Percentiles rank a stretch among this genome's conserved stretches.
phyloP scores from a whole-genome alignment of 495 filamentous ascomycete genomes.

The Annulohypoxylon nitens region DNA sequence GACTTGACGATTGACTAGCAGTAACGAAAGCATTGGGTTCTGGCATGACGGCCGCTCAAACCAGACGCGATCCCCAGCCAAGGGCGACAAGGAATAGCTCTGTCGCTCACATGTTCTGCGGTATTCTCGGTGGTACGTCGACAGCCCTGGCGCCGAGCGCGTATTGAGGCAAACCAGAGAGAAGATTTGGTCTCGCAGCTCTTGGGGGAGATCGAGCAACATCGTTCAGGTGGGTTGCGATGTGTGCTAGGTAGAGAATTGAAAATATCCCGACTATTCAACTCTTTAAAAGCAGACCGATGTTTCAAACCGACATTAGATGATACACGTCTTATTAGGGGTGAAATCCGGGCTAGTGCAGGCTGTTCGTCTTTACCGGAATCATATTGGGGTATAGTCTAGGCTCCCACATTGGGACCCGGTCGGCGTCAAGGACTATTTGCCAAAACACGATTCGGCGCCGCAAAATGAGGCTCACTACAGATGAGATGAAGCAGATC shows the following conservation, averaged over 20 bases:
- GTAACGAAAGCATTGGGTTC: neutral
- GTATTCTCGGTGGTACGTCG: slow-evolving; percentile 7
- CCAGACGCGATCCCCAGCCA: slow-evolving; percentile 12
- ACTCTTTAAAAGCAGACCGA: neutral
- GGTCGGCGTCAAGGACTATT: slow-evolving; percentile 1
- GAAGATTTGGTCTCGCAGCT: slow-evolving; percentile 11
- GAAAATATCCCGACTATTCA: neutral
- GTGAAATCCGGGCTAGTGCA: neutral
- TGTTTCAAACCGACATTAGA: neutral
- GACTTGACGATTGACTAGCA: neutral
- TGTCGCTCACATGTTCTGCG: slow-evolving; percentile 2
- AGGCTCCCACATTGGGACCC: slow-evolving; percentile 5
- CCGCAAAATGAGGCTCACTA: neutral
- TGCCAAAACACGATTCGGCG: neutral
- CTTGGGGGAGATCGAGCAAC: slow-evolving; percentile 10
- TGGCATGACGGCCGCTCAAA: slow-evolving; percentile 3
- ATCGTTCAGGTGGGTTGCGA: neutral
- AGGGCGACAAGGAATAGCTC: neutral
- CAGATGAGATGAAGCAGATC: neutral
- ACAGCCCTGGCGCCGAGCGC: neutral
- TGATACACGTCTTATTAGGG: slow-evolving; percentile 6
- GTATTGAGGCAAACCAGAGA: slow-evolving; percentile 4
- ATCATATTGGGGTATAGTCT: neutral
- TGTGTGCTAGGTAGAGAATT: neutral
- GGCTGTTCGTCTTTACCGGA: neutral